A percentile compares a stretch with the other conserved stretches of the same genome.
Evolutionary conservation across 176 grass and related monocot genomes (phyloP).

Genomic region (Oryza meyeriana): DNA sequence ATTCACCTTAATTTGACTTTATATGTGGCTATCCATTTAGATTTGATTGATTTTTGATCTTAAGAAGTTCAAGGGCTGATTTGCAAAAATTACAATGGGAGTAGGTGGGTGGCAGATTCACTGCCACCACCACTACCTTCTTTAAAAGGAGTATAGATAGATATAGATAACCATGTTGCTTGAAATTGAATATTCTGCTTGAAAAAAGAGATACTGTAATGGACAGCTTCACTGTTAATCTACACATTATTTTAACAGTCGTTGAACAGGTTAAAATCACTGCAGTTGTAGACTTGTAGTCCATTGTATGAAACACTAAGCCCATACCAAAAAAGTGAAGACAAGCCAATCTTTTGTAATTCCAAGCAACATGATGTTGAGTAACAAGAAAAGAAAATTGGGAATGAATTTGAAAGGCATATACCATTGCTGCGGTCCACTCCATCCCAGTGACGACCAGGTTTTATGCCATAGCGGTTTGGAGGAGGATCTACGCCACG

Average conservation of each 20-base stretch:
- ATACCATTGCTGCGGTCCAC: slow-evolving; percentile 90
- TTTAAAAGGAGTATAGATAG: too few relatives aligned
- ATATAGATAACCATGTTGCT: neutral
- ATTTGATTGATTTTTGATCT: too few relatives aligned
- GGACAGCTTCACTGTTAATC: neutral
- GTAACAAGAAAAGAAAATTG: slow-evolving; percentile 13
- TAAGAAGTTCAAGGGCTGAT: too few relatives aligned
- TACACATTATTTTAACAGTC: neutral
- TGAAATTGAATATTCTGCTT: neutral
- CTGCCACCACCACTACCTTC: too few relatives aligned
- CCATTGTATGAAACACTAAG: neutral
- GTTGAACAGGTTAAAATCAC: neutral
- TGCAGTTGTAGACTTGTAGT: neutral
- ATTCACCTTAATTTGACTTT: too few relatives aligned
- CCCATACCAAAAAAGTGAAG: neutral
- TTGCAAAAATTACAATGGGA: too few relatives aligned
- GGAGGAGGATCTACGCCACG: slow-evolving; percentile 80
- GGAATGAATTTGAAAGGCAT: slow-evolving; percentile 11
- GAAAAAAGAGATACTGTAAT: neutral
- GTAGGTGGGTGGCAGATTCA: too few relatives aligned
- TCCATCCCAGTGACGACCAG: slow-evolving; percentile 92
- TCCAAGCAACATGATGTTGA: neutral
- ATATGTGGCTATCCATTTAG: too few relatives aligned
- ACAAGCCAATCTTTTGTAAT: neutral
- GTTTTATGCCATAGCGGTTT: slow-evolving; percentile 87